Evolutionary conservation across 2,329 filamentous ascomycete species (phyloP), one percentile per base, ranked within the genome.

Genomic region (Acrodontium crateriforme): DNA sequence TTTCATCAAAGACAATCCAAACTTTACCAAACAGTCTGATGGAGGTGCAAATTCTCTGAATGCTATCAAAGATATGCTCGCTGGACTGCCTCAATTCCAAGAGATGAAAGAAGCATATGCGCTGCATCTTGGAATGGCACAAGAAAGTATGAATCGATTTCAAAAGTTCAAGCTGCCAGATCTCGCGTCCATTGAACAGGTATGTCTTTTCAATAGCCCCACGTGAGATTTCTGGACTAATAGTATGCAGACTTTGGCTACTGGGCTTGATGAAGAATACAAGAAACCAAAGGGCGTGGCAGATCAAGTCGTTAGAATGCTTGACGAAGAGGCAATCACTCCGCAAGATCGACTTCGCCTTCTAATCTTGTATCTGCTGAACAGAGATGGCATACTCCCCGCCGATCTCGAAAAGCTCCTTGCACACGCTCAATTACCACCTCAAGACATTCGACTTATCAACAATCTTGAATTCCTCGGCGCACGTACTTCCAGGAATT

Each of bases 11-110:
- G 76, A 89, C 35, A 93, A 98, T 50, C 80, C 85, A 9, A 82
- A 95, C 49, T 95, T 95, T 47, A 81, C 82, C 9, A 76, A 89
- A 38, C 67, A 36, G 19, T 25, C 30, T 23, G 69, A 69, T 38
- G 71, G 78, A 31, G 69, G 74, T 17, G 66, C 72, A 25, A 77
- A 76, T 21, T 91, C 72, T 49, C 63, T 98, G 30, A 92, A 85
- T 55, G 78, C 81, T 15, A 93, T 98, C 55, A 83, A 89, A 48
- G 85, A 94, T 55, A 98, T 98, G 89, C 62, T 98, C 59, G 89
- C 83, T 9, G 87, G 85, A 6, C 60, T 98, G 34, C 84, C 85
- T 9, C 82, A 95, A 48, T 98, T 94, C 47, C 82, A 92, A 47
- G 79, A 91, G 54, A 82, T 89, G 65, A 94, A 95, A 54, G 83